Evolutionary conservation across 139 green algal genomes (phyloP), one percentile per base, ranked within the genome.

Genomic region (Penium margaritaceum): DNA sequence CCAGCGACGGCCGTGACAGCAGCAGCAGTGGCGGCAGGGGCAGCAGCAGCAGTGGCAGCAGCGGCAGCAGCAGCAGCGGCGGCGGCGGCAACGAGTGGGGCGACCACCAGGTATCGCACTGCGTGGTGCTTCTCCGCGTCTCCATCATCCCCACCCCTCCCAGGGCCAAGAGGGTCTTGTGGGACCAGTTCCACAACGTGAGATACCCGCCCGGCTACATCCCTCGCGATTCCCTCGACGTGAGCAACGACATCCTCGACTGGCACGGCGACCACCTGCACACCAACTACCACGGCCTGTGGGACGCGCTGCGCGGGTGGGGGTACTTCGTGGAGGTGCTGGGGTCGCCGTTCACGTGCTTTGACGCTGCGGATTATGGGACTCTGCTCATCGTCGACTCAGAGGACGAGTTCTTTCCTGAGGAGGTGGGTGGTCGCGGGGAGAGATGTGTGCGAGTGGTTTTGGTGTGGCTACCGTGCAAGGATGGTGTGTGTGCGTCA

Each of bases 201-300:
- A 87, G 89, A 70, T 99, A 98, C 84, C 94, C 94, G 29, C 91
- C 94, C 3, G 91, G 85, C 37, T 98, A 97, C 83, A 86, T 98
- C 24, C 93, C 93, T 21, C 27, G 92, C 0, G 93, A 98, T 81
- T 90, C 91, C 30, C 71, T 95, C 32, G 82, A 89, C 37, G 81
- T 83, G 35, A 67, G 76, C 5, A 63, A 63, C 64, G 94, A 98
- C 83, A 91, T 98, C 54, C 82, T 99, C 81, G 94, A 99, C 84
- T 99, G 94, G 94, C 92, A 99, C 75, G 94, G 94, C 17, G 94
- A 99, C 85, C 92, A 97, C 81, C 90, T 88, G 0, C 89, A 93
- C 85, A 98, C 93, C 75, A 98, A 98, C 84, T 98, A 87, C 84
- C 90, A 98, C 81, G 85, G 84, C 15, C 76, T 93, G 65, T 96